phyloP scores from a whole-genome alignment of 225 moss, liverwort and hornwort genomes.

The Physcomitrellopsis africana region DNA sequence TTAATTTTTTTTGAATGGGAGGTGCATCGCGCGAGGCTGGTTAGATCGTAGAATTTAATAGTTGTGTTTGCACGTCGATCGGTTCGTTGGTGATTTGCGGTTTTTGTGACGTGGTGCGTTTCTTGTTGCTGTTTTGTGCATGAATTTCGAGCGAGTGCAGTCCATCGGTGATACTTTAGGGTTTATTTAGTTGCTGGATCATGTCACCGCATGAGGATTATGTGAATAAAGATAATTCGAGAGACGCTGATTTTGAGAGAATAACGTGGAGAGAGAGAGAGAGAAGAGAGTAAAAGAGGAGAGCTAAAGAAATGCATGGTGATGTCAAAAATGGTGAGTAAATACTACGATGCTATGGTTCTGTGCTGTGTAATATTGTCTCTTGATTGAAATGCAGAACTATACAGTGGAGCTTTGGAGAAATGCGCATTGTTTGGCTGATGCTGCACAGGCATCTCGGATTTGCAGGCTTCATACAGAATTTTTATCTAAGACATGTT shows the following conservation, averaged over 20 bases:
- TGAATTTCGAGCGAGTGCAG: slow-evolving; percentile 1
- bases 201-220: neutral
- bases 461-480: neutral
- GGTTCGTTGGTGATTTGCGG: neutral
- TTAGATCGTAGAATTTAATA: neutral
- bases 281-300: slow-evolving; percentile 32
- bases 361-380: too few species aligned
- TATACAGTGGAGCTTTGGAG: slow-evolving; percentile 28
- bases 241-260: too few species aligned
- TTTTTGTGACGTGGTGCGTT: neutral
- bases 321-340: too few species aligned
- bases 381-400: too few species aligned
- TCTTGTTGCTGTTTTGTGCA: slow-evolving; percentile 12
- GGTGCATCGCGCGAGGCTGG: neutral
- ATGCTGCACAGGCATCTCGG: slow-evolving; percentile 3
- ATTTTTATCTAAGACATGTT: neutral
- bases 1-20: too few species aligned
- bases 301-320: too few species aligned
- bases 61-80: neutral
- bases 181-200: neutral
- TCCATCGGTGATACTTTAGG: too few species aligned
- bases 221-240: too few species aligned
- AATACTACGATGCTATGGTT: too few species aligned
- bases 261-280: neutral
- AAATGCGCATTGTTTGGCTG: slow-evolving; percentile 4